Evolutionary conservation across 2,329 filamentous ascomycete species (phyloP).

Genomic region (Exophiala spinifera): DNA sequence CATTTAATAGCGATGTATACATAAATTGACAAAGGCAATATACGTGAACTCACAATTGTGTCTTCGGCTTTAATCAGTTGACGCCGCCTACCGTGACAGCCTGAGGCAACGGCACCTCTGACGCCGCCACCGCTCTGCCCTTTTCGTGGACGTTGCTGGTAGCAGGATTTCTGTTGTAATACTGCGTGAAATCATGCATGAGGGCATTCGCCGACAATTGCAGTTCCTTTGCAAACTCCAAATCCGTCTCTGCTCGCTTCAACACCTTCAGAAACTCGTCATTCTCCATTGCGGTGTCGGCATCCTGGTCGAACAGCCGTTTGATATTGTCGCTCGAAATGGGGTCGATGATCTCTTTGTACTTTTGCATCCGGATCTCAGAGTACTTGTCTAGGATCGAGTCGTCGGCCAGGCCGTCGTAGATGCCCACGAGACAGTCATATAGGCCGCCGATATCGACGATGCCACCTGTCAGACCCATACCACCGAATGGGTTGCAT

Average conservation of each 20-base stretch:
- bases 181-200: conserved; percentile 24
- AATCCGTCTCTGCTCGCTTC: conserved; percentile 34
- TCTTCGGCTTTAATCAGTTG: conserved; percentile 5
- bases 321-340: conserved; percentile 43
- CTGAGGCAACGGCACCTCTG: background rate
- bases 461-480: conserved; percentile 63
- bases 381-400: conserved; percentile 45
- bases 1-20: too few species aligned
- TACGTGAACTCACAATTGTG: too few species aligned
- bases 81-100: conserved; percentile 2
- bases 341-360: conserved; percentile 38
- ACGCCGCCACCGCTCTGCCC: background rate
- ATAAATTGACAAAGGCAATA: too few species aligned
- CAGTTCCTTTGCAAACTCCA: conserved; percentile 24
- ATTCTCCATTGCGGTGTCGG: conserved; percentile 36
- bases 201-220: conserved; percentile 9
- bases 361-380: conserved; percentile 41
- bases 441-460: conserved; percentile 62
- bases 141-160: background rate
- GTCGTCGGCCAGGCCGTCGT: conserved; percentile 39
- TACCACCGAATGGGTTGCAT: conserved; percentile 50
- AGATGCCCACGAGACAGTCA: conserved; percentile 53
- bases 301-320: conserved; percentile 36
- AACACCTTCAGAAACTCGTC: conserved; percentile 39
- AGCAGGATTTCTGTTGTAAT: conserved; percentile 12